Conservation (phyloP, 805 yeast species). For the Wickerhamiella azyma region DNA sequence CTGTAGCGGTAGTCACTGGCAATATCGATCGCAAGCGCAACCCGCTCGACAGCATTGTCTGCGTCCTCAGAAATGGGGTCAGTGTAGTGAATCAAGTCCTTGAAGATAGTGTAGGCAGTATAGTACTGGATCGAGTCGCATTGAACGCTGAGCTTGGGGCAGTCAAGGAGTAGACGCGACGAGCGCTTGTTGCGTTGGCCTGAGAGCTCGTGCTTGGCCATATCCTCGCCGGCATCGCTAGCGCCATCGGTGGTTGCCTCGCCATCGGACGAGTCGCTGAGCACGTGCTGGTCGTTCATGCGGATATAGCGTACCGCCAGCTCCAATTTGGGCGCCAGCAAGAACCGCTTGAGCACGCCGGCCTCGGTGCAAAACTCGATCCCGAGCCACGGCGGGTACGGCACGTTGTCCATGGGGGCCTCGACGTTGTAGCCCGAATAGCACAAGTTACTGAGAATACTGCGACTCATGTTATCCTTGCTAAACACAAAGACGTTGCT, state of each 20-base stretch:
- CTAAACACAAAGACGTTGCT: constrained; percentile 62
- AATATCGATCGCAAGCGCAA: constrained; percentile 58
- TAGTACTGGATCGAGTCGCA: constrained; percentile 65
- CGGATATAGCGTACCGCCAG: constrained; percentile 47
- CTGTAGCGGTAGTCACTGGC: constrained; percentile 39
- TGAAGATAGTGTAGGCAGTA: constrained; percentile 46
- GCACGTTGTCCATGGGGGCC: constrained; percentile 16
- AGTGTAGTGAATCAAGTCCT: constrained; percentile 52
- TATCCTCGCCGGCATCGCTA: constrained; percentile 13
- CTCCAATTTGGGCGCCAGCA: constrained; percentile 52
- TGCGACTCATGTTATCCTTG: constrained; percentile 33
- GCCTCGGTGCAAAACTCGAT: constrained; percentile 51
- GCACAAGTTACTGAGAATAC: constrained; percentile 34
- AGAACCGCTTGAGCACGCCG: constrained; percentile 33
- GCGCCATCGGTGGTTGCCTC: constrained; percentile 6
- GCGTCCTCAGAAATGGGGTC: constrained; percentile 55
- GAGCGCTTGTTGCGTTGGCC: not conserved
- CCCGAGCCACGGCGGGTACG: constrained; percentile 89
- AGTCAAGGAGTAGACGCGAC: constrained; percentile 32
- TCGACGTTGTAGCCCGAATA: constrained; percentile 41
- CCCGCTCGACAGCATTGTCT: constrained; percentile 46
- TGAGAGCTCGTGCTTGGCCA: not conserved
- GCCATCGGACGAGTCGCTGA: constrained; percentile 9
- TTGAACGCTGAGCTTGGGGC: constrained; percentile 53
- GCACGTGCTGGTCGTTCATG: constrained; percentile 33